These are phyloP conservation scores for Ophiostoma sp. DNA, from an alignment of 2,329 filamentous ascomycete genomes.

Conservation along the genomic window DNA sequence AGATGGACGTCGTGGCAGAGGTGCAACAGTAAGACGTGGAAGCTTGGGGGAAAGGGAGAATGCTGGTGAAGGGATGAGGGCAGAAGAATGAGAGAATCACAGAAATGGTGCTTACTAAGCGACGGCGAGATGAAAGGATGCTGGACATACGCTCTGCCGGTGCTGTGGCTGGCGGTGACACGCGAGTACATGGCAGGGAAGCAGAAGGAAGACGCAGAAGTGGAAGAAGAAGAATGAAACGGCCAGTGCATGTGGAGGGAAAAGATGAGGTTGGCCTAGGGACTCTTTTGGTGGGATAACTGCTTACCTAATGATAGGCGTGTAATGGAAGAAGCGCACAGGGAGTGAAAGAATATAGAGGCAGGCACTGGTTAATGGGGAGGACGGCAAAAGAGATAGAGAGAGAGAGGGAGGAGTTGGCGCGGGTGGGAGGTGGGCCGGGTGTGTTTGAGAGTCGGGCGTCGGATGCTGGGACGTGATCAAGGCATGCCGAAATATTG, in stretches of 20 bases:
- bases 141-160: not conserved
- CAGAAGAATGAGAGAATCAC: not conserved
- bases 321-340: not conserved
- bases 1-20: not conserved
- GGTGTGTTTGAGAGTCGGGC: not conserved
- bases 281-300: not conserved
- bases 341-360: not conserved
- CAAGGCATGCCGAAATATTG: not conserved
- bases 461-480: not conserved
- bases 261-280: not conserved
- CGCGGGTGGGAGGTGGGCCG: not conserved
- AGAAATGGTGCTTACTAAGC: not conserved
- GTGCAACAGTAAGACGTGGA: not conserved
- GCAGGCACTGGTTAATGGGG: not conserved
- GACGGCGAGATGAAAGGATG: not conserved
- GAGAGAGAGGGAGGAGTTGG: not conserved
- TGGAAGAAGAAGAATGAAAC: slow-evolving; percentile 1
- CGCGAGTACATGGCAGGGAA: not conserved
- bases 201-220: not conserved
- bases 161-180: not conserved
- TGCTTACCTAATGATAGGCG: not conserved
- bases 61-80: not conserved
- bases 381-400: not conserved
- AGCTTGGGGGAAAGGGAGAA: not conserved
- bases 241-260: not conserved